Percentiles rank a stretch among this genome's conserved stretches.
These are phyloP conservation scores for Aquilaria agallochum DNA, from an alignment of 441 rosid species.

Conservation along the genomic window DNA sequence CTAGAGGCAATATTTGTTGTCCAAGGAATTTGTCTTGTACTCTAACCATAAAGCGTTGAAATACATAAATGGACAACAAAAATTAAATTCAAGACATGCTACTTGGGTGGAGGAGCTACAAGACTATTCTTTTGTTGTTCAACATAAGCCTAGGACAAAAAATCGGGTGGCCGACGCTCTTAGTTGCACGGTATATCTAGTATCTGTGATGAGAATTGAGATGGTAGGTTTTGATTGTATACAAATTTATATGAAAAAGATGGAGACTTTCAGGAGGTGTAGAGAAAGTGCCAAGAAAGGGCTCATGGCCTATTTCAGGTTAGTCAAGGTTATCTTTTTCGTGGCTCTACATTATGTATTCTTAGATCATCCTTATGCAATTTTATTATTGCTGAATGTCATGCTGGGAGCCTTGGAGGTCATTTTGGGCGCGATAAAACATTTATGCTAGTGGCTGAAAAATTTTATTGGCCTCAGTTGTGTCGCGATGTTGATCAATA, in stretches of 20 bases:
- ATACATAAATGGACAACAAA: not conserved
- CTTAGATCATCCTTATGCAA: too few species aligned
- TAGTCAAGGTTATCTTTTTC: not conserved
- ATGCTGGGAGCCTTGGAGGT: not conserved
- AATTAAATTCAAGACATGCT: not conserved
- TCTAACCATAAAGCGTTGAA: not conserved
- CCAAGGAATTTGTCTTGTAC: not conserved
- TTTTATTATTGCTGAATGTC: not conserved
- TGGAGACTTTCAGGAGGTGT: not conserved
- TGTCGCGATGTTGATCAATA: not conserved
- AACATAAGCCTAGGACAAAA: not conserved
- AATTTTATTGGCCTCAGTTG: not conserved
- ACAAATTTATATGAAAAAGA: not conserved
- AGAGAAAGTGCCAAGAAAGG: not conserved
- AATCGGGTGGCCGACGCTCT: not conserved
- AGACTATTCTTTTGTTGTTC: not conserved
- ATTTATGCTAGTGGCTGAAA: not conserved
- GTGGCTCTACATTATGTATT: not conserved
- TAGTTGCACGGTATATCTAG: not conserved
- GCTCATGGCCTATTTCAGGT: not conserved
- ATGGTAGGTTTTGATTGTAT: not conserved
- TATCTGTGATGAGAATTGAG: not conserved
- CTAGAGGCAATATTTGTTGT: not conserved
- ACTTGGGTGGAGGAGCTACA: not conserved
- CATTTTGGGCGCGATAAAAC: not conserved